Evolutionary conservation across 805 yeast genomes (phyloP), one percentile per base, ranked within the genome.

Genomic region (Lachancea cidri): DNA sequence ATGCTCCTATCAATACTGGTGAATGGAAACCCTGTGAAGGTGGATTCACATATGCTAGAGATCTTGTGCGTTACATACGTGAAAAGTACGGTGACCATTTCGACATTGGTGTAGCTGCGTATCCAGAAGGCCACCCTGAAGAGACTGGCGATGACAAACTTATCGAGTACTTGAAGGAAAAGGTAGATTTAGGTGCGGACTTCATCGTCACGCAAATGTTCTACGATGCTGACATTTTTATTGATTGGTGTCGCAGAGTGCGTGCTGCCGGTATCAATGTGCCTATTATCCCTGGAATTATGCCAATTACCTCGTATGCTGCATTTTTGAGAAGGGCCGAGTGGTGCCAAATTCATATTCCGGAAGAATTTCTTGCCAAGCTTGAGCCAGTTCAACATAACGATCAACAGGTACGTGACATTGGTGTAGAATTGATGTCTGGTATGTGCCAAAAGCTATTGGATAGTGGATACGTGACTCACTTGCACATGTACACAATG

Each of bases 71-170:
- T 36, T 81, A 91, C 64, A 93, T 93, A 54, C 78, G 81, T 50
- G 57, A 58, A 41, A 73, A 81, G 48, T 89, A 87, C 56, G 97
- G 95, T 20, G 79, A 84, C 61, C 86, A 88, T 66, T 89, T 93
- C 66, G 84, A 83, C 62, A 88, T 93, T 52, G 98, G 97, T 38
- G 94, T 93, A 17, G 98, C 98, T 7, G 98, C 86, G 2, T 93
- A 93, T 61, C 97, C 98, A 1, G 98, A 93, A 62, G 97, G 97
- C 2, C 96, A 89, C 56, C 89, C 96, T 3, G 98, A 93, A 57
- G 95, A 87, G 57, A 62, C 68, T 33, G 79, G 77, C 42, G 66
- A 66, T 6, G 72, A 71, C 17, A 58, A 68, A 30, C 69, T 86
- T 46, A 66, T 83, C 39, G 65, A 66, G 17, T 84, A 73, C 53